phyloP scores from a whole-genome alignment of 257 asterid genomes.

The Echium plantagineum region DNA sequence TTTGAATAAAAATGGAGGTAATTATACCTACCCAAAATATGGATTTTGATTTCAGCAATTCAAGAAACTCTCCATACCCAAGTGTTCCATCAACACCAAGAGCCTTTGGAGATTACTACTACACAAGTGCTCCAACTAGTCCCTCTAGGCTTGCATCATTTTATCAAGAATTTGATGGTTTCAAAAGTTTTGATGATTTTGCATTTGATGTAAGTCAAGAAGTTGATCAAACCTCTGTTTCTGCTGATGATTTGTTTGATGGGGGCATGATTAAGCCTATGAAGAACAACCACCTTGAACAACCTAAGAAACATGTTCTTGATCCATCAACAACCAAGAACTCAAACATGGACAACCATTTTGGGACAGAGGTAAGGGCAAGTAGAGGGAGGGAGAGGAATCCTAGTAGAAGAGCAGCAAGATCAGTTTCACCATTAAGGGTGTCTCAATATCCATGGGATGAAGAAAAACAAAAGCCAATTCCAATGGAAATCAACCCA shows the following conservation, averaged over 20 bases:
- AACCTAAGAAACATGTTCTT: not conserved
- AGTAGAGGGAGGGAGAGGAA: constrained; percentile 38
- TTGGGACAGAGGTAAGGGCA: not conserved
- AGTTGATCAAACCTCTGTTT: constrained; percentile 27
- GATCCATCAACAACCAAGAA: not conserved
- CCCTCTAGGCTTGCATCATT: constrained; percentile 46
- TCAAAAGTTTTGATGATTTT: constrained; percentile 25
- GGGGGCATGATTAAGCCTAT: constrained; percentile 57
- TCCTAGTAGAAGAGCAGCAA: constrained; percentile 37
- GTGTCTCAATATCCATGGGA: constrained; percentile 27
- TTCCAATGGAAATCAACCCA: constrained; percentile 1
- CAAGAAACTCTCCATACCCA: constrained; percentile 29
- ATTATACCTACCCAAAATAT: constrained; percentile 17
- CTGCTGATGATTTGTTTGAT: constrained; percentile 66
- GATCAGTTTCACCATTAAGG: constrained; percentile 60
- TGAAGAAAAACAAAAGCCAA: constrained; percentile 10
- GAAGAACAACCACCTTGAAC: not conserved
- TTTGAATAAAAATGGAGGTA: constrained; percentile 36
- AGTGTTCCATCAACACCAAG: constrained; percentile 33
- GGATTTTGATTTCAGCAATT: constrained; percentile 43
- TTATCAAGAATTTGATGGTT: constrained; percentile 28
- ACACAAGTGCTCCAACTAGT: constrained; percentile 56
- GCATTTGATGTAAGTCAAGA: constrained; percentile 42
- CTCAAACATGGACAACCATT: not conserved
- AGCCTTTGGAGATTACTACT: constrained; percentile 34